These are phyloP conservation scores for Colletotrichum gloeosporioides DNA, from an alignment of 2,329 filamentous ascomycete species.

Conservation along the genomic window DNA sequence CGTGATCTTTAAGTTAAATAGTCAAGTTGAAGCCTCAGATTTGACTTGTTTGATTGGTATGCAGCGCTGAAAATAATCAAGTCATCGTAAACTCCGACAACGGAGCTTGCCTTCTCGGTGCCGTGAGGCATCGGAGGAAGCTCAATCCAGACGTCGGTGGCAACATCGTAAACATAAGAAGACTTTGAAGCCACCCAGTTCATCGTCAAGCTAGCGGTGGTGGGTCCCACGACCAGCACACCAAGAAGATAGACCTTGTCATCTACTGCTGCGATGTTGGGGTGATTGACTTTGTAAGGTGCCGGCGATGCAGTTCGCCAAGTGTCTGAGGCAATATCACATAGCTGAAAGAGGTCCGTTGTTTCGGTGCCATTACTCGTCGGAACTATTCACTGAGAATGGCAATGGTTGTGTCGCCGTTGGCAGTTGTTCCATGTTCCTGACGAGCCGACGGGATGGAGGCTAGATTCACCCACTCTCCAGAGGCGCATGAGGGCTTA, in stretches of 20 bases:
- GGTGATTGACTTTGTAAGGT: constrained; percentile 37
- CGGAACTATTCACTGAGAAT: not conserved
- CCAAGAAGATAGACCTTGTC: constrained; percentile 41
- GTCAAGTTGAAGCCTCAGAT: too few relatives aligned
- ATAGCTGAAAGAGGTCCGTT: constrained; percentile 26
- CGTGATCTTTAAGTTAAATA: too few relatives aligned
- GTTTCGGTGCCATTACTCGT: not conserved
- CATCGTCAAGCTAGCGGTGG: constrained; percentile 3
- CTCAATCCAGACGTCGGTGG: constrained; percentile 29
- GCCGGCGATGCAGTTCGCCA: constrained; percentile 32
- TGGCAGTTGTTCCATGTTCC: not conserved
- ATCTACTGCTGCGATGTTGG: constrained; percentile 39
- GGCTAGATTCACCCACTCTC: not conserved
- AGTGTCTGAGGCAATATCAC: constrained; percentile 29
- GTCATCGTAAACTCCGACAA: constrained; percentile 32
- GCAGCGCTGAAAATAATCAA: too few relatives aligned
- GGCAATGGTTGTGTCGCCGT: not conserved
- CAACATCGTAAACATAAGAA: constrained; percentile 35
- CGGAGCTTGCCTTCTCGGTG: constrained; percentile 34
- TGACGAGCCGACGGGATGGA: not conserved
- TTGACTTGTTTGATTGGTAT: too few relatives aligned
- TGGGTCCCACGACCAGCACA: constrained; percentile 30
- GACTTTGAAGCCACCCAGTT: constrained; percentile 30
- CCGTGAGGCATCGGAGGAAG: constrained; percentile 31
- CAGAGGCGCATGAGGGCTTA: not conserved